phyloP scores from a whole-genome alignment of 768 basidiomycete genomes.

The Termitomyces sp. region DNA sequence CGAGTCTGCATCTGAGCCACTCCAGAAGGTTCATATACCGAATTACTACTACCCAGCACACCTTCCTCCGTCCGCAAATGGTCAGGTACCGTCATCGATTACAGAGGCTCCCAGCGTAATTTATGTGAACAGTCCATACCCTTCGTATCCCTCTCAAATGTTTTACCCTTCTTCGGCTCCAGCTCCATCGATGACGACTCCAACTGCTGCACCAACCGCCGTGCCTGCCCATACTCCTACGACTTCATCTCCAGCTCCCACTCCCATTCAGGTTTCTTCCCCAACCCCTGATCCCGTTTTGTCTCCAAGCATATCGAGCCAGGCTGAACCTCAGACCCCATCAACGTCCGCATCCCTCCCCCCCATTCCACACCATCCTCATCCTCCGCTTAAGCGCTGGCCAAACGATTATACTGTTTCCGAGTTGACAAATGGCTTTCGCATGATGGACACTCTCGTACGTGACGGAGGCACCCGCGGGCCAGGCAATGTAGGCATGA shows the following conservation, averaged over 20 bases:
- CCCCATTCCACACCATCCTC: constrained; percentile 46
- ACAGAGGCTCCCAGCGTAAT: background rate
- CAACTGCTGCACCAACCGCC: background rate
- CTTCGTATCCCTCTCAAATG: background rate
- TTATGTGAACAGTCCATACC: background rate
- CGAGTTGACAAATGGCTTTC: constrained; percentile 59
- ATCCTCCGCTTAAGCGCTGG: constrained; percentile 68
- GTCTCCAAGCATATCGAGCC: constrained; percentile 11
- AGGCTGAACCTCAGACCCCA: background rate
- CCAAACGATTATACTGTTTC: constrained; percentile 71
- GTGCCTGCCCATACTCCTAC: background rate
- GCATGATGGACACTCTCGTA: constrained; percentile 38
- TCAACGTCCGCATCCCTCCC: constrained; percentile 12
- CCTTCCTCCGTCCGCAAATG: background rate
- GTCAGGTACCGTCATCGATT: background rate
- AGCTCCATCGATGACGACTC: background rate
- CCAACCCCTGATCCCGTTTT: constrained; percentile 2
- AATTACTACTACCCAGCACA: constrained; percentile 28
- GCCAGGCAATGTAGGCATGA: constrained; percentile 31
- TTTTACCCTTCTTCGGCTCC: background rate
- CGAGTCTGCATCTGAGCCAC: constrained; percentile 2
- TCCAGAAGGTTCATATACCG: constrained; percentile 24
- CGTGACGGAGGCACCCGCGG: constrained; percentile 29
- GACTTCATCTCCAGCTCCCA: background rate
- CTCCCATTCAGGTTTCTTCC: background rate